Evolutionary conservation across 768 basidiomycete genomes (phyloP).

Genomic region (Boletus reticuloceps): DNA sequence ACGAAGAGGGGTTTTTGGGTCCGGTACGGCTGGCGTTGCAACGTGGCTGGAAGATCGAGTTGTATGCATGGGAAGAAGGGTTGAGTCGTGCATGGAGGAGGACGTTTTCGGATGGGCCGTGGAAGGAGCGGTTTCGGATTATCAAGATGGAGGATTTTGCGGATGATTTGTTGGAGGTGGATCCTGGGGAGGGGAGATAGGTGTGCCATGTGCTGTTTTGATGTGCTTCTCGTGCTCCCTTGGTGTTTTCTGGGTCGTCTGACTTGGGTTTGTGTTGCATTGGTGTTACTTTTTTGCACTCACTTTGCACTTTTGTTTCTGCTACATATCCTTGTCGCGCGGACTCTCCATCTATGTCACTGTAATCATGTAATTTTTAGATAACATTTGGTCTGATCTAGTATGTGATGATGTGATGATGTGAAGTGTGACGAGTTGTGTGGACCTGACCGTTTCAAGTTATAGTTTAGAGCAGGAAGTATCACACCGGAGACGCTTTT

Average conservation of each 20-base stretch:
- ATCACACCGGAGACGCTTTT: too few species aligned
- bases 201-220: not conserved
- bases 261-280: too few species aligned
- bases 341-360: too few species aligned
- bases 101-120: slow-evolving; percentile 58
- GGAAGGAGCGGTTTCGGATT: slow-evolving; percentile 46
- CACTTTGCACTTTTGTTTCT: too few species aligned
- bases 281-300: too few species aligned
- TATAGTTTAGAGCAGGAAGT: too few species aligned
- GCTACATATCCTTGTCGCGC: too few species aligned
- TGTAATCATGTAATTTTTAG: not conserved
- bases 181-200: slow-evolving; percentile 18
- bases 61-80: slow-evolving; percentile 89
- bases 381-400: not conserved
- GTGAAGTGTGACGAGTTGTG: too few species aligned
- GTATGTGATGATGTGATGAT: too few species aligned
- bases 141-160: slow-evolving; percentile 70
- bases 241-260: too few species aligned
- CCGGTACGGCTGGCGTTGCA: slow-evolving; percentile 82
- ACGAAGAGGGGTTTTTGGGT: slow-evolving; percentile 88
- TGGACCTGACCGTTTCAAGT: too few species aligned
- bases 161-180: slow-evolving; percentile 50
- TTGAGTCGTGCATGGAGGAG: slow-evolving; percentile 75
- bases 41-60: slow-evolving; percentile 92
- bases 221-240: too few species aligned